These are phyloP conservation scores for Colletotrichum cereale DNA, from an alignment of 2,329 filamentous ascomycete species.

Conservation along the genomic window DNA sequence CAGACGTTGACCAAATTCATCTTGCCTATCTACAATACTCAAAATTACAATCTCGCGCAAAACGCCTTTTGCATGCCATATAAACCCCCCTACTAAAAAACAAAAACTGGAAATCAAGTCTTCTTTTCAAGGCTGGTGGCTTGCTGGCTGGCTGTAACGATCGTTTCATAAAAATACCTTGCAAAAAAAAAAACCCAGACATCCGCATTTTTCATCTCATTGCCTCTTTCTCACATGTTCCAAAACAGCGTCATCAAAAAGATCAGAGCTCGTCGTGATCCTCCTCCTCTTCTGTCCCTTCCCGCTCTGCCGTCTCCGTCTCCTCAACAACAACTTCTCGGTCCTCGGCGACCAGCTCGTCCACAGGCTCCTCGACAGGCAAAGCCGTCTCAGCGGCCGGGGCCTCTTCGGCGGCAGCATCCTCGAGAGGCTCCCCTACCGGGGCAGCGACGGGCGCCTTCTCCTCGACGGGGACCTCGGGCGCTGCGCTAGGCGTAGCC, in stretches of 20 bases:
- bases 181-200: constrained; percentile 1
- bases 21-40: neutral
- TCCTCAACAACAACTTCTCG: neutral
- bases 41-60: neutral
- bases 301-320: neutral
- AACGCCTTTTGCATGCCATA: neutral
- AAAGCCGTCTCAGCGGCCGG: neutral
- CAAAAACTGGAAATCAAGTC: neutral
- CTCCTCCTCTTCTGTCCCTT: neutral
- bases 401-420: neutral
- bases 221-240: neutral
- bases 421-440: neutral
- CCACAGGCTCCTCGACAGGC: neutral
- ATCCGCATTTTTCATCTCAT: constrained; percentile 1
- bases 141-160: neutral
- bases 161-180: constrained; percentile 2
- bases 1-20: neutral
- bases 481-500: constrained; percentile 6
- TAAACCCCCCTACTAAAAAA: neutral
- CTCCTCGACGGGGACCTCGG: neutral
- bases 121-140: neutral
- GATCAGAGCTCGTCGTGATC: constrained; percentile 21
- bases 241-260: neutral
- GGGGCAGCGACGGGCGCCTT: neutral
- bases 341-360: no score